phyloP scores from a whole-genome alignment of 257 asterid genomes.

The Solanum gandarillasii region DNA sequence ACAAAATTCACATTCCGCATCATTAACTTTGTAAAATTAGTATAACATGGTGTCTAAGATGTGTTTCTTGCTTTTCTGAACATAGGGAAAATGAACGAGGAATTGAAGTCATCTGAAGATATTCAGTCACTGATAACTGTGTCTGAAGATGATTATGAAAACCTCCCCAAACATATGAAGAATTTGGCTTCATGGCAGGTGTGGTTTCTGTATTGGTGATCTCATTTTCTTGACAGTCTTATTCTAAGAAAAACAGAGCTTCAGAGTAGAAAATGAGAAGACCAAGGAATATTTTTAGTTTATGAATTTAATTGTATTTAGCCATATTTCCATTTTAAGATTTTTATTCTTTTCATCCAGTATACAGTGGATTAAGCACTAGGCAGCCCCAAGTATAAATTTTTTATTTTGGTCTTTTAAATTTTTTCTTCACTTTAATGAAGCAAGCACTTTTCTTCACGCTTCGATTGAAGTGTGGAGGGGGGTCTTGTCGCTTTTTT shows the following conservation, averaged over 20 bases:
- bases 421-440: neutral
- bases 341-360: neutral
- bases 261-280: neutral
- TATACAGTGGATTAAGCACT: neutral
- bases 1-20: neutral
- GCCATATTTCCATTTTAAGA: neutral
- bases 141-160: slow-evolving; percentile 59
- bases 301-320: neutral
- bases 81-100: slow-evolving; percentile 22
- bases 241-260: neutral
- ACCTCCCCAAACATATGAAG: slow-evolving; percentile 67
- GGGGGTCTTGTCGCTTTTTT: neutral
- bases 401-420: neutral
- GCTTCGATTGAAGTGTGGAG: neutral
- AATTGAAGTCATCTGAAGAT: slow-evolving; percentile 15
- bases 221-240: neutral
- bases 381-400: neutral
- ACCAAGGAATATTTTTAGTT: neutral
- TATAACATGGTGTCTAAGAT: neutral
- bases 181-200: slow-evolving; percentile 85
- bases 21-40: neutral
- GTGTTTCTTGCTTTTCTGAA: slow-evolving; percentile 3
- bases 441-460: neutral
- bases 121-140: slow-evolving; percentile 25
- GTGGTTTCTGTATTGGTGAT: slow-evolving; percentile 1